phyloP scores from a whole-genome alignment of 2,329 filamentous ascomycete genomes.

The Cladobotryum mycophilum region DNA sequence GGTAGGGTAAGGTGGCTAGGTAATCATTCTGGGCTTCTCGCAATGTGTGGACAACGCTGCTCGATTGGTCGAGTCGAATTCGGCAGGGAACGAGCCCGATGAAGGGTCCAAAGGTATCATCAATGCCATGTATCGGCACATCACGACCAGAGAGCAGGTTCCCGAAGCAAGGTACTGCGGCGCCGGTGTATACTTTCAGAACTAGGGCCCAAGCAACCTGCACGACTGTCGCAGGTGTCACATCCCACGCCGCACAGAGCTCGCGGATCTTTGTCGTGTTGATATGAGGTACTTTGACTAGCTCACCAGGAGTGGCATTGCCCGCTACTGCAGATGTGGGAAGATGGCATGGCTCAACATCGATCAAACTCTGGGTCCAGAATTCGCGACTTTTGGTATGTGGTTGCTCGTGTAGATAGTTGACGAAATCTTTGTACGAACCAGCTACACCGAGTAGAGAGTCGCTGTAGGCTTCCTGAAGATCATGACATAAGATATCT shows the following conservation, averaged over 20 bases:
- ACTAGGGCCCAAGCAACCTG: slow-evolving; percentile 8
- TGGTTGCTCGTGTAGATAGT: too few relatives aligned
- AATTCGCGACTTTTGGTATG: background rate
- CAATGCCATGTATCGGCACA: slow-evolving; percentile 18
- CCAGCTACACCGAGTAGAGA: too few relatives aligned
- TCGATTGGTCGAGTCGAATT: slow-evolving; percentile 4
- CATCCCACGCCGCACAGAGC: background rate
- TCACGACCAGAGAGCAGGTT: slow-evolving; percentile 19
- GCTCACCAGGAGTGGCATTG: too few relatives aligned
- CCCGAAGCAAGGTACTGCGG: slow-evolving; percentile 23
- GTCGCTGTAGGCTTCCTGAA: too few relatives aligned
- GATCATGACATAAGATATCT: too few relatives aligned
- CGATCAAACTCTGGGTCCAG: background rate
- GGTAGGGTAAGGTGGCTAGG: background rate
- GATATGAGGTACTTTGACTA: too few relatives aligned
- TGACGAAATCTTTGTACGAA: too few relatives aligned
- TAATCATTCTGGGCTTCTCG: slow-evolving; percentile 20
- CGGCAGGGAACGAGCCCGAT: slow-evolving; percentile 23
- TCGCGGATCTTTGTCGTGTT: too few relatives aligned
- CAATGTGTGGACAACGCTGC: slow-evolving; percentile 19
- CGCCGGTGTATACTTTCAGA: slow-evolving; percentile 13
- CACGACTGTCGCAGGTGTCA: background rate
- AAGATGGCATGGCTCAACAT: background rate
- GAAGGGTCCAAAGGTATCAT: slow-evolving; percentile 20
- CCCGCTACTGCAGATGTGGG: too few relatives aligned